These are phyloP conservation scores for Thoreauomyces humboldtii DNA, from an alignment of 192 early-diverging fungal genomes.

Conservation along the genomic window DNA sequence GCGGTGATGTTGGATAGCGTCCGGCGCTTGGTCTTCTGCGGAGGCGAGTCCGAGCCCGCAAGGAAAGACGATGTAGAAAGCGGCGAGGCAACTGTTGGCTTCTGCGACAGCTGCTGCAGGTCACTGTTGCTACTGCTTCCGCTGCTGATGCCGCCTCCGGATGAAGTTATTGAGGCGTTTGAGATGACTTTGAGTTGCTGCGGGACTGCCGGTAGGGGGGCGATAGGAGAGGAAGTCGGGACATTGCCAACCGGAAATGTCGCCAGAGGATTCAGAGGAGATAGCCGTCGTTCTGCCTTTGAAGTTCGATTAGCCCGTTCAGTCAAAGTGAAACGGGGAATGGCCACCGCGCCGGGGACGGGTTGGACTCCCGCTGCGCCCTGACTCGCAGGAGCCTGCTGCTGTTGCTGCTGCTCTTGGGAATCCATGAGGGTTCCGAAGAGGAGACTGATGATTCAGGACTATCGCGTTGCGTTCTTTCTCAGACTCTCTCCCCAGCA, in stretches of 20 bases:
- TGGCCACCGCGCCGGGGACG: too few species aligned
- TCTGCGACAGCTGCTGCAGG: constrained; percentile 2
- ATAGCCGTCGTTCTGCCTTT: constrained; percentile 28
- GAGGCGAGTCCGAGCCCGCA: not conserved
- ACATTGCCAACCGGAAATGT: not conserved
- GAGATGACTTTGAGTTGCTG: too few species aligned
- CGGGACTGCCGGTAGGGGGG: not conserved
- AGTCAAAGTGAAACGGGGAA: not conserved
- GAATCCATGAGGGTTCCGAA: too few species aligned
- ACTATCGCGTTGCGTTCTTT: too few species aligned
- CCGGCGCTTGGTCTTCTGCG: constrained; percentile 23
- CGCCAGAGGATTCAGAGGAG: constrained; percentile 34
- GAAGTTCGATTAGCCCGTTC: constrained; percentile 9
- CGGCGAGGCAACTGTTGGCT: not conserved
- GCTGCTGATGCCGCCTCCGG: not conserved
- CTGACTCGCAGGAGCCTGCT: not conserved
- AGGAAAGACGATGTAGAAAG: constrained; percentile 2
- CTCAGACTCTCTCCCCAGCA: too few species aligned
- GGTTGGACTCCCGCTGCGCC: not conserved
- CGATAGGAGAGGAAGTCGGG: constrained; percentile 18
- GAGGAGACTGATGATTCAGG: too few species aligned
- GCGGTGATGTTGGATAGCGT: constrained; percentile 30
- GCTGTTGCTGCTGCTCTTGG: not conserved
- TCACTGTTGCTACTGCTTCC: not conserved
- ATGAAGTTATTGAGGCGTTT: too few species aligned